Conservation (phyloP, 1,139 yeast genomes). For the Yamadazyma taylorii region DNA sequence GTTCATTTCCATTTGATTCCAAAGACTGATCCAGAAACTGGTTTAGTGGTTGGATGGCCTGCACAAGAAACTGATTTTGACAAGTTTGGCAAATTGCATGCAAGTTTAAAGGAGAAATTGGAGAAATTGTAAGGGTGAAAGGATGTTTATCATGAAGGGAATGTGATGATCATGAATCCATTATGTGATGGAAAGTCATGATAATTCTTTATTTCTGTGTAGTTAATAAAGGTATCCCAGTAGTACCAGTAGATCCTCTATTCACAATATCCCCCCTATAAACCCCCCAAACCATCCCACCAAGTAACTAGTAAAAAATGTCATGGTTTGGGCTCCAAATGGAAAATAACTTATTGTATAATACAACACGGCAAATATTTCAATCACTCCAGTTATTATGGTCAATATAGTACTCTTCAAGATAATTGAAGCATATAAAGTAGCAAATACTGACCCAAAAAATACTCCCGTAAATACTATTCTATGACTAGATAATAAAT, state of each 20-base stretch:
- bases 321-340: constrained; percentile 85
- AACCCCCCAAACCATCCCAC: constrained; percentile 73
- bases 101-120: constrained; percentile 56
- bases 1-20: constrained; percentile 97
- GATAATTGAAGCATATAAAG: constrained; percentile 56
- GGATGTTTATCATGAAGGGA: no score
- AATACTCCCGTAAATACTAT: constrained; percentile 79
- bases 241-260: not conserved
- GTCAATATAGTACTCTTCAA: constrained; percentile 75
- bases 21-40: constrained; percentile 66
- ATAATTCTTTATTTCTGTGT: no score
- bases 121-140: constrained; percentile 29
- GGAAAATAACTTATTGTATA: constrained; percentile 94
- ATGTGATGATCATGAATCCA: no score
- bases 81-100: constrained; percentile 66
- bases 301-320: constrained; percentile 77
- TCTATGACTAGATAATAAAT: constrained; percentile 72
- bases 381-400: constrained; percentile 70
- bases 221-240: no score
- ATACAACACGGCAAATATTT: constrained; percentile 81
- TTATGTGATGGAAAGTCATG: no score
- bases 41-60: constrained; percentile 91
- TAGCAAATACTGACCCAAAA: constrained; percentile 69
- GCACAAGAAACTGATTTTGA: constrained; percentile 72
- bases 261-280: constrained; percentile 42